A percentile compares a stretch with the other conserved stretches of the same genome.
Evolutionary conservation across 345 rosid genomes (phyloP).

Genomic region (Aegle marmelos): DNA sequence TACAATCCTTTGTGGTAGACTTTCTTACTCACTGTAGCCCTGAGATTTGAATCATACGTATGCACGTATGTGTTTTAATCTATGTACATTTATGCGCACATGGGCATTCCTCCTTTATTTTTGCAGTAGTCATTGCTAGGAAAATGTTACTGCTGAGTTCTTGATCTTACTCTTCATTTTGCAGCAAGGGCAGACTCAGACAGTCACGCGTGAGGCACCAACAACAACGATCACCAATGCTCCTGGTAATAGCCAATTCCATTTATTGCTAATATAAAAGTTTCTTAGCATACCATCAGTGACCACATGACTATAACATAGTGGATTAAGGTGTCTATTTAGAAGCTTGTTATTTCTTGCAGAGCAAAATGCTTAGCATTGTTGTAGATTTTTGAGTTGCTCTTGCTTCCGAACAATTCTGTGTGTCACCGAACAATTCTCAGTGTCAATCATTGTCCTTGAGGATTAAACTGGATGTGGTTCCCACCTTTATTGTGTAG

Average conservation of each 20-base stretch:
- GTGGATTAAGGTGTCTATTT: neutral
- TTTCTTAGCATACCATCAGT: neutral
- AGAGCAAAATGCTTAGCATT: neutral
- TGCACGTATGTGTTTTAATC: neutral
- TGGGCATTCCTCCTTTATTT: neutral
- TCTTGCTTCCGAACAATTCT: neutral
- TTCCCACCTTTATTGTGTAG: constrained; percentile 2
- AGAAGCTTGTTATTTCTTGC: neutral
- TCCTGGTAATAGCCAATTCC: constrained; percentile 50
- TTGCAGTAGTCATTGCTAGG: neutral
- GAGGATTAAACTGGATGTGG: neutral
- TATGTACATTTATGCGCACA: neutral
- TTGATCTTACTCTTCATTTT: constrained; percentile 1
- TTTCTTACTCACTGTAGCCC: too few species aligned
- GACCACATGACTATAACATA: neutral
- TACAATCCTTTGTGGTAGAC: too few species aligned
- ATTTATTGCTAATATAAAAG: neutral
- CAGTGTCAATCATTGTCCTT: neutral
- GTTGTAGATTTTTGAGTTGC: neutral
- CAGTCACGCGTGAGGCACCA: constrained; percentile 68
- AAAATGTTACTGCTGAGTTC: neutral
- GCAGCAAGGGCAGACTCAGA: constrained; percentile 88
- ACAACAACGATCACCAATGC: constrained; percentile 84
- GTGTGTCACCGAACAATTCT: neutral
- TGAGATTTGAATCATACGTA: neutral